Conservation (phyloP, 2,329 filamentous ascomycete species). For the Periconia sp. region DNA sequence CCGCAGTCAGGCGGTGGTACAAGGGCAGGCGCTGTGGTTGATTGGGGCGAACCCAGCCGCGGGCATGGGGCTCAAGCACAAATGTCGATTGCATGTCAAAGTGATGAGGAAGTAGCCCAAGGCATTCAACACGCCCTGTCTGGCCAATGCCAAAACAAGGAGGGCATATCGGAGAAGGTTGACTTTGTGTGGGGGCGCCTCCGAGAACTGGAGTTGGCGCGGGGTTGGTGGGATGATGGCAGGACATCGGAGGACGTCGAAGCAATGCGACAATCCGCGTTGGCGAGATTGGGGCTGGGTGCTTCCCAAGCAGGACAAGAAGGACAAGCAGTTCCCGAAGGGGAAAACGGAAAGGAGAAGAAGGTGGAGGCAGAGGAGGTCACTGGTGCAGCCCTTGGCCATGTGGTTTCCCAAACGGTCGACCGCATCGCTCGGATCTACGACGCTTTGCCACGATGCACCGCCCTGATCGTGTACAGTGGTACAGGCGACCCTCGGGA, state of each 20-base stretch:
- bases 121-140: conserved; percentile 57
- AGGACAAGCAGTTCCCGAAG: background rate
- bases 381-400: conserved; percentile 41
- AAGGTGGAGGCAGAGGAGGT: conserved; percentile 23
- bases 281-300: conserved; percentile 26
- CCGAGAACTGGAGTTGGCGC: conserved; percentile 60
- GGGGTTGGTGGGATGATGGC: conserved; percentile 62
- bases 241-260: conserved; percentile 43
- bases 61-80: conserved; percentile 61
- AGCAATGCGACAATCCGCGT: conserved; percentile 26
- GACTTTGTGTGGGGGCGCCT: conserved; percentile 66
- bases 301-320: background rate
- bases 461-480: conserved; percentile 64
- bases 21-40: conserved; percentile 70
- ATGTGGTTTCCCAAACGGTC: conserved; percentile 54
- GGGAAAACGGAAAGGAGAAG: conserved; percentile 9
- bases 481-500: conserved; percentile 65
- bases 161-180: conserved; percentile 55
- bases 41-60: conserved; percentile 80
- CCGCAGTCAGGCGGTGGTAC: conserved; percentile 39
- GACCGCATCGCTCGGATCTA: conserved; percentile 56
- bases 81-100: conserved; percentile 58
- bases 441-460: conserved; percentile 59
- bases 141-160: conserved; percentile 46
- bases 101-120: conserved; percentile 60